phyloP scores from a whole-genome alignment of 106 monocot species.

The Dioscorea zingiberensis region DNA sequence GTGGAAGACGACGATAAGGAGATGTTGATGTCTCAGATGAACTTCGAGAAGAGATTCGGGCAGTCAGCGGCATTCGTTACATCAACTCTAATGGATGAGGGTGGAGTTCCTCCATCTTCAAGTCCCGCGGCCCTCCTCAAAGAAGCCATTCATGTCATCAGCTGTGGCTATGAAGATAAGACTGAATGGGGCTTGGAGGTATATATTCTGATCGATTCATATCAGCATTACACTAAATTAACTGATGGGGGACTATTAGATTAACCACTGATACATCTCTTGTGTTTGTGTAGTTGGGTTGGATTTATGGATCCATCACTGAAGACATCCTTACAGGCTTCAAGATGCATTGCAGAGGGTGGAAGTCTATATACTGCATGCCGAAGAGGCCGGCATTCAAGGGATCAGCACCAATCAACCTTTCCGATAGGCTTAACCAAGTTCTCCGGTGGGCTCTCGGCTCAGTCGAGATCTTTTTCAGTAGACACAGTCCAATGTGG shows the following conservation, averaged over 20 bases:
- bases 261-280: too few species aligned
- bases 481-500: constrained; percentile 78
- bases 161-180: constrained; percentile 96
- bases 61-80: constrained; percentile 91
- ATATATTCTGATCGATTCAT: too few species aligned
- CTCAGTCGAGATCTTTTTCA: constrained; percentile 98
- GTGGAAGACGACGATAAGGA: constrained; percentile 72
- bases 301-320: constrained; percentile 98
- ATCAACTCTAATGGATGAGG: constrained; percentile 93
- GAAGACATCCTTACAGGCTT: constrained; percentile 95
- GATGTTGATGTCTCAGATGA: constrained; percentile 75
- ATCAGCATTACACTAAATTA: too few species aligned
- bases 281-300: constrained; percentile 52
- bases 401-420: constrained; percentile 90
- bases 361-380: constrained; percentile 95
- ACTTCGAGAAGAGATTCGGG: constrained; percentile 92
- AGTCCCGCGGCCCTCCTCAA: constrained; percentile 85
- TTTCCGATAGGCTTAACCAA: constrained; percentile 90
- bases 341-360: constrained; percentile 98
- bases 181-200: constrained; percentile 97
- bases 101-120: constrained; percentile 87
- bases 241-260: too few species aligned
- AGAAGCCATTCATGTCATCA: constrained; percentile 98
- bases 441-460: constrained; percentile 96
- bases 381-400: constrained; percentile 94